A percentile compares a stretch with the other conserved stretches of the same genome.
These are phyloP conservation scores for Zygosaccharomyces bisporus DNA, from an alignment of 805 yeast genomes.

Conservation along the genomic window DNA sequence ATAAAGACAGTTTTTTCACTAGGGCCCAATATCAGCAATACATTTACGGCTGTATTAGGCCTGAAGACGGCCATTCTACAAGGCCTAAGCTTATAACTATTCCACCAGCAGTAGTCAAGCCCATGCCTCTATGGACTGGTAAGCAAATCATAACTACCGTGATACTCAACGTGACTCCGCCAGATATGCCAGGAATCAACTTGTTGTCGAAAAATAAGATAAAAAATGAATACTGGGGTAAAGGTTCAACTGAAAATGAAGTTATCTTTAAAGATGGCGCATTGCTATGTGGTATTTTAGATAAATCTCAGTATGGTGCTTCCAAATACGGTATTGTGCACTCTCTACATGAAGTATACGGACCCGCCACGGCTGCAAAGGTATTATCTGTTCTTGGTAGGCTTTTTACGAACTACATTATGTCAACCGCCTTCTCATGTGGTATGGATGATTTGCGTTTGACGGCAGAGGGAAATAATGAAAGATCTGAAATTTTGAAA, in stretches of 20 bases:
- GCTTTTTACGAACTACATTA: conserved; percentile 88
- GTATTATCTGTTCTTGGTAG: conserved; percentile 90
- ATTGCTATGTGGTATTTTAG: conserved; percentile 85
- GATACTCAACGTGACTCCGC: conserved; percentile 80
- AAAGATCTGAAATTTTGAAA: conserved; percentile 80
- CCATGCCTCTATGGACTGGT: conserved; percentile 94
- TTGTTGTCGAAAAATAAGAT: conserved; percentile 79
- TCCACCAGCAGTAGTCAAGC: conserved; percentile 87
- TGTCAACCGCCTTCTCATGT: conserved; percentile 92
- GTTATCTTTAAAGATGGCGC: conserved; percentile 87
- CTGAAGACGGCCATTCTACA: conserved; percentile 95
- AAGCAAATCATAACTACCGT: conserved; percentile 95
- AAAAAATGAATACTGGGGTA: conserved; percentile 94
- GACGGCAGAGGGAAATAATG: conserved; percentile 82
- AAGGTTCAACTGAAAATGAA: conserved; percentile 74
- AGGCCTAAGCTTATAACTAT: conserved; percentile 63
- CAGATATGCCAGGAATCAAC: conserved; percentile 86
- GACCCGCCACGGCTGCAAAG: conserved; percentile 85
- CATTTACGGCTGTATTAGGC: conserved; percentile 88
- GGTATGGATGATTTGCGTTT: conserved; percentile 99
- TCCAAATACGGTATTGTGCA: conserved; percentile 95
- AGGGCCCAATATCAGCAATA: conserved; percentile 92
- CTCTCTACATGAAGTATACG: conserved; percentile 93
- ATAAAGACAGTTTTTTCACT: conserved; percentile 84
- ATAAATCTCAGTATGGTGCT: conserved; percentile 98